Percentiles rank a stretch among this genome's conserved stretches.
Conservation (phyloP, 176 grass and related monocot genomes). For the Aegilops speltoides region DNA sequence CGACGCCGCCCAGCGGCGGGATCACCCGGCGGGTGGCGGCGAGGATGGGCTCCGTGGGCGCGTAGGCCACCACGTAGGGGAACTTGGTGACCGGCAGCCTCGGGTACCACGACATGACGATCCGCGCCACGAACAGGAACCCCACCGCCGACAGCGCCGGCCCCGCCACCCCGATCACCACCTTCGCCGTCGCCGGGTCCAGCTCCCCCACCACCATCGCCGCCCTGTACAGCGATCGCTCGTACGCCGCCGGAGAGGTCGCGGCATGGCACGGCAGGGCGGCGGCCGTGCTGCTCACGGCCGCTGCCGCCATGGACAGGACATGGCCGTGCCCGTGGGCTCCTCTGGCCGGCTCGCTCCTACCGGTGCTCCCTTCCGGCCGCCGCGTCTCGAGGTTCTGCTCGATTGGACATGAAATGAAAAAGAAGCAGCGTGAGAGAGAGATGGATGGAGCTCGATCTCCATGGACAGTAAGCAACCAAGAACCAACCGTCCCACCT, state of each 20-base stretch:
- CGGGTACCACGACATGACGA: constrained; percentile 98
- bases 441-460: not conserved
- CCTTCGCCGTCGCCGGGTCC: constrained; percentile 64
- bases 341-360: not conserved
- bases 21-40: constrained; percentile 62
- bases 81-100: constrained; percentile 72
- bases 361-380: not conserved
- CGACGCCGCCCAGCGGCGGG: constrained; percentile 81
- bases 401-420: not conserved
- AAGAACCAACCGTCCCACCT: not conserved
- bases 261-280: not conserved
- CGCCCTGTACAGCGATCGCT: not conserved
- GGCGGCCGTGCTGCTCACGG: not conserved
- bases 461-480: not conserved
- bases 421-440: not conserved
- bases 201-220: constrained; percentile 45
- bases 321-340: not conserved
- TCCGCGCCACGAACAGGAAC: constrained; percentile 78
- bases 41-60: constrained; percentile 83
- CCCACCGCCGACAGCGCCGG: constrained; percentile 75
- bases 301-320: not conserved
- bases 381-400: not conserved
- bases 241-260: not conserved
- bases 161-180: constrained; percentile 48
- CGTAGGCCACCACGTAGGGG: constrained; percentile 88